Base-by-base conservation (phyloP, 176 grass and related monocot species). In the Coix lacrymajobi region DNA sequence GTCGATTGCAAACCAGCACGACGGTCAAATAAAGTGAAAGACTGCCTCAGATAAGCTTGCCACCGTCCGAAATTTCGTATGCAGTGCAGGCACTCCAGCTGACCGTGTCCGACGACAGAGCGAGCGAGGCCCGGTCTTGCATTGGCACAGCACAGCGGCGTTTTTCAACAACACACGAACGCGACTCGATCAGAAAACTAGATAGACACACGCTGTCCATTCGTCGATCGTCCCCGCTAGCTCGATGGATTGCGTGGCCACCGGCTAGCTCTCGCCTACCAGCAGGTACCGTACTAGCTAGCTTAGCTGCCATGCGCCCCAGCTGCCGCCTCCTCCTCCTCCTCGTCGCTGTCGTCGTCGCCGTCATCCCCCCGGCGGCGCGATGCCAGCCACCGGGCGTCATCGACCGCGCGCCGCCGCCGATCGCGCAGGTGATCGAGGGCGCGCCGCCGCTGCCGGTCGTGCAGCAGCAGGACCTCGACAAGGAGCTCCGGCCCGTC, bases 21-120 rank as follows among this genome's bases (percentile, higher is more conserved):
- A 14, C 1, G 2, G 60, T 62, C 60, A 62, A n/a, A n/a, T n/a
- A n/a, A 62, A 62, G 26, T 30, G 66, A 26, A 41, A 69, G 4
- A 25, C 34, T 1, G 33, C 16, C 8, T 6, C 16, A 6, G 16
- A 31, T 30, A 17, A 72, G 41, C 26, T 71, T 30, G 30, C 17
- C 17, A 6, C 45, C 17, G 2, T 12, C 25, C 51, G 51, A 16
- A 37, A 36, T 36, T 76, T 75, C 72, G 29, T 75, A 22, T 7
- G n/a, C n/a, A 60, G 54, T 7, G n/a, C n/a, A 60, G 54, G n/a
- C n/a, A 25, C 56, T 60, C 54, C 9, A 19, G n/a, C 56, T 80
- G 78, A 80, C 78, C 78, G 63, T 10, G 63, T 80, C 62, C 63
- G 22, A 52, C 13, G 11, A n/a, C n/a, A n/a, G n/a, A n/a, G n/a